These are phyloP conservation scores for Ustilago xerochloae DNA, from an alignment of 1,284 basidiomycete species.

Conservation along the genomic window DNA sequence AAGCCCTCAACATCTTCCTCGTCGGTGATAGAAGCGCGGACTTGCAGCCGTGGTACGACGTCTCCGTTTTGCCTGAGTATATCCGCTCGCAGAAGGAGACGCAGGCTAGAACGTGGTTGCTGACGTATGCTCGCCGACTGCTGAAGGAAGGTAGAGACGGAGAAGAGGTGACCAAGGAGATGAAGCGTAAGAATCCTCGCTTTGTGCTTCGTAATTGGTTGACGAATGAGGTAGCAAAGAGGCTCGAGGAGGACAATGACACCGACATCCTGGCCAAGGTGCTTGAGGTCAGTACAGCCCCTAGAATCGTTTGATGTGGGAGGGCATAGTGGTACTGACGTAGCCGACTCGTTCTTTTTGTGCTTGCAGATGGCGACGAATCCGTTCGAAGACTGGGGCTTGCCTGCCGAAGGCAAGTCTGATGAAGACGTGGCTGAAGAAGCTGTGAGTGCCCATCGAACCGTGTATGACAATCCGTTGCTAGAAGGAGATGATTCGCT, in stretches of 20 bases:
- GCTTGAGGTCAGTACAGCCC: slow-evolving; percentile 27
- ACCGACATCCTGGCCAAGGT: slow-evolving; percentile 57
- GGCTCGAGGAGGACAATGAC: slow-evolving; percentile 56
- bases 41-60: slow-evolving; percentile 42
- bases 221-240: slow-evolving; percentile 59
- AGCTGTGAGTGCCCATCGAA: slow-evolving; percentile 71
- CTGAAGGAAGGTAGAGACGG: slow-evolving; percentile 35
- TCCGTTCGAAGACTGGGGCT: slow-evolving; percentile 58
- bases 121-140: slow-evolving; percentile 44
- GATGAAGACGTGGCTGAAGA: slow-evolving; percentile 73
- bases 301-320: no score
- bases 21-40: slow-evolving; percentile 11
- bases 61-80: slow-evolving; percentile 26
- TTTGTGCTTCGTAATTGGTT: slow-evolving; percentile 67
- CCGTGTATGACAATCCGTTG: background rate
- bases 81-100: slow-evolving; percentile 37
- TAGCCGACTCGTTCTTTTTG: background rate
- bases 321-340: background rate
- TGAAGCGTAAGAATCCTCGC: slow-evolving; percentile 54
- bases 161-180: slow-evolving; percentile 28
- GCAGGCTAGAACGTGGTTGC: slow-evolving; percentile 49
- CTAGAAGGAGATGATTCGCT: background rate
- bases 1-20: slow-evolving; percentile 30
- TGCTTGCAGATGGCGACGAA: slow-evolving; percentile 43
- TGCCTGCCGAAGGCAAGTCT: slow-evolving; percentile 59